phyloP scores from a whole-genome alignment of 2,329 filamentous ascomycete genomes.

The Fusarium burgessii region DNA sequence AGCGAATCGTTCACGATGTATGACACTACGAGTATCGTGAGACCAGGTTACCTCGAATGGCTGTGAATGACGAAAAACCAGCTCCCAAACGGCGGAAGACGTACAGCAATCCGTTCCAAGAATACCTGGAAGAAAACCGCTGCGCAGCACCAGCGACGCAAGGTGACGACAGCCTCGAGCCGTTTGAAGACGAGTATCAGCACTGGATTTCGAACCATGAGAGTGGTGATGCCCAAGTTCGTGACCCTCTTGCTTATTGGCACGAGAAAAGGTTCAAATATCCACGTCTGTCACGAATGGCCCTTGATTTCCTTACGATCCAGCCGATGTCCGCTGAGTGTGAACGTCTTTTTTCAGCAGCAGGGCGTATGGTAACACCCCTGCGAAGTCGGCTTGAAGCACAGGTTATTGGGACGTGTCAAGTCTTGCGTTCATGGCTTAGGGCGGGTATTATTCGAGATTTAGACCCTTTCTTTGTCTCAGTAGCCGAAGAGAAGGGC shows the following conservation, averaged over 20 bases:
- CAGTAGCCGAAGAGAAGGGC: neutral
- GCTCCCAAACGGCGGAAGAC: neutral
- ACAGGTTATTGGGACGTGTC: neutral
- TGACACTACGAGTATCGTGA: neutral
- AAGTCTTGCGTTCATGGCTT: neutral
- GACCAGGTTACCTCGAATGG: neutral
- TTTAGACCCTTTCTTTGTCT: neutral
- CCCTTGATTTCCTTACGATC: constrained; percentile 25
- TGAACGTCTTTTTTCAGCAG: constrained; percentile 25
- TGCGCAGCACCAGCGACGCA: no score
- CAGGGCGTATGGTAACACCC: neutral
- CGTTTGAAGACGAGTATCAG: no score
- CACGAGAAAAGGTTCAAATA: constrained; percentile 8
- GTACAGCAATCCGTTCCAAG: neutral
- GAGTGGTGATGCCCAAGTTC: neutral
- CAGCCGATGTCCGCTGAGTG: constrained; percentile 26
- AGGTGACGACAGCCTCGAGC: no score
- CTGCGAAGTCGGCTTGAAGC: neutral
- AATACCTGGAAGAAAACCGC: no score
- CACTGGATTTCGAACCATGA: neutral
- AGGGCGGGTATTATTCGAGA: neutral
- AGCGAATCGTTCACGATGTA: neutral
- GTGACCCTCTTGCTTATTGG: constrained; percentile 20
- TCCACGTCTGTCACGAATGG: constrained; percentile 20
- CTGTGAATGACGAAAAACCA: no score